Evolutionary conservation across 345 rosid genomes (phyloP).

Genomic region (Nasturtium officinale): DNA sequence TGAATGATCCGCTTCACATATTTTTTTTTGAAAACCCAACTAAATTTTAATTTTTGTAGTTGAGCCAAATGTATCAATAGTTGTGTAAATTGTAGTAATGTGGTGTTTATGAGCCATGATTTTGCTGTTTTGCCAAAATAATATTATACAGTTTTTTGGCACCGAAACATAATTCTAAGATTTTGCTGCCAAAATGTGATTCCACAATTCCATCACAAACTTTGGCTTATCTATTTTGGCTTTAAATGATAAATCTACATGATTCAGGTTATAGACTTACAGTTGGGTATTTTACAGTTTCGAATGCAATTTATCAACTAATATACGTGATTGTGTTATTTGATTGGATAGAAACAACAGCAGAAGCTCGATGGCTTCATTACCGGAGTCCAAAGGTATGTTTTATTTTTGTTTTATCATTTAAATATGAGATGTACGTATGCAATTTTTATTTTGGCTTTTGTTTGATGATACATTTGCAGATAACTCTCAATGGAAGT

Average conservation of each 20-base stretch:
- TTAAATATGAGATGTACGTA: neutral
- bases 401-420: neutral
- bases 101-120: neutral
- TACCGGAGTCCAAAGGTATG: constrained; percentile 3
- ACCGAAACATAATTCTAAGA: neutral
- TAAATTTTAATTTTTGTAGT: no score
- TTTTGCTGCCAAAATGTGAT: neutral
- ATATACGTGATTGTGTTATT: neutral
- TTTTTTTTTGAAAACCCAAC: no score
- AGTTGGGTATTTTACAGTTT: neutral
- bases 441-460: constrained; percentile 10
- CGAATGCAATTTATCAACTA: neutral
- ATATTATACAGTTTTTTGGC: neutral
- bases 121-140: no score
- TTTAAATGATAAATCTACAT: neutral
- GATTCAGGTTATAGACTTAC: neutral
- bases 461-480: constrained; percentile 11
- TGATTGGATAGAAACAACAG: neutral
- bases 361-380: constrained; percentile 8
- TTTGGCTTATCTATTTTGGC: neutral
- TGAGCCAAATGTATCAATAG: no score
- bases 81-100: no score
- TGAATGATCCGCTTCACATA: no score
- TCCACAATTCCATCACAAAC: neutral
- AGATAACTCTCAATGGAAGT: constrained; percentile 20